Percentiles rank a stretch among this genome's conserved stretches.
These are phyloP conservation scores for Sisymbrium altissimum DNA, from an alignment of 345 rosid species.

Conservation along the genomic window DNA sequence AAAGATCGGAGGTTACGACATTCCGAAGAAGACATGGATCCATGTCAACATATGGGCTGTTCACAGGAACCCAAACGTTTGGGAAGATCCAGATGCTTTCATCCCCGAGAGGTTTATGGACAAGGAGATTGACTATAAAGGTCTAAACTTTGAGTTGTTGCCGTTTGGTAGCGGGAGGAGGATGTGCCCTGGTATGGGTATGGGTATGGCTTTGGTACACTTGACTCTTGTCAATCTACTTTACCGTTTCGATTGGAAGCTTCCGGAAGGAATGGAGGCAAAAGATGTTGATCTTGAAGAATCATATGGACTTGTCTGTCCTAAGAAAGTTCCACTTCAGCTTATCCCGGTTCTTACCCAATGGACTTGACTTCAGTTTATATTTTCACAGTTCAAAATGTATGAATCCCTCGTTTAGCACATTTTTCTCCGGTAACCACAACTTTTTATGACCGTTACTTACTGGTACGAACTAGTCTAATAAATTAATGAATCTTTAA, in stretches of 20 bases:
- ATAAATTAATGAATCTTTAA: neutral
- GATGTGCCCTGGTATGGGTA: constrained; percentile 51
- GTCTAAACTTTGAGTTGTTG: constrained; percentile 45
- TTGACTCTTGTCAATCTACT: constrained; percentile 48
- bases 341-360: constrained; percentile 22
- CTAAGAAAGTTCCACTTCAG: constrained; percentile 53
- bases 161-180: constrained; percentile 65
- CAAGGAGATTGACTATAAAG: constrained; percentile 38
- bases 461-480: neutral
- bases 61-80: constrained; percentile 36
- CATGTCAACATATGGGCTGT: constrained; percentile 26
- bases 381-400: neutral
- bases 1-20: constrained; percentile 6
- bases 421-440: neutral
- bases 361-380: constrained; percentile 4
- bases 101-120: constrained; percentile 29
- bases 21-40: constrained; percentile 29
- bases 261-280: constrained; percentile 38
- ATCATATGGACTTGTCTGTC: constrained; percentile 39
- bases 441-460: neutral
- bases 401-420: neutral
- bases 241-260: constrained; percentile 46
- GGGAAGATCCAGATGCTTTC: constrained; percentile 23
- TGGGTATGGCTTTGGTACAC: constrained; percentile 40
- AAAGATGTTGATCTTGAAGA: constrained; percentile 54